A percentile compares a stretch with the other conserved stretches of the same genome.
Conservation (phyloP, 2,329 filamentous ascomycete genomes). For the Monosporascus cannonballus region DNA sequence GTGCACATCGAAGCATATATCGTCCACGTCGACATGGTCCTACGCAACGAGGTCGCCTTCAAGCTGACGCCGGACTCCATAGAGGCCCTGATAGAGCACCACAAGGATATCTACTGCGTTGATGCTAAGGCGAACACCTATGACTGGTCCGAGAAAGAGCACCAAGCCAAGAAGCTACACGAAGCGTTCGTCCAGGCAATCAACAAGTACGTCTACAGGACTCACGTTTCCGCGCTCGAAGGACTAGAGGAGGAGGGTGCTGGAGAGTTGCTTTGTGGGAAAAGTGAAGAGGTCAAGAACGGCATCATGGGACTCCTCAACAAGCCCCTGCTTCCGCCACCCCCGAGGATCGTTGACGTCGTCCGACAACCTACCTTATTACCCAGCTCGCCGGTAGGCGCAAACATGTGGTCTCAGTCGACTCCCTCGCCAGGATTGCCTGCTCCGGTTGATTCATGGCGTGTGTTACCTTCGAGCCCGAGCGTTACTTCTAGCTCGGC, state of each 20-base stretch:
- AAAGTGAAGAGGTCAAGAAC: slow-evolving; percentile 88
- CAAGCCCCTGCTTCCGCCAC: slow-evolving; percentile 76
- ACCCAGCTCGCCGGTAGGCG: slow-evolving; percentile 69
- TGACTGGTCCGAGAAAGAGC: slow-evolving; percentile 94
- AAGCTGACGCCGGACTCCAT: slow-evolving; percentile 96
- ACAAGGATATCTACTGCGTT: slow-evolving; percentile 90
- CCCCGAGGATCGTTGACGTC: slow-evolving; percentile 83
- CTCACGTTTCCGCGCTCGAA: slow-evolving; percentile 81
- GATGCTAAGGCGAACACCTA: slow-evolving; percentile 85
- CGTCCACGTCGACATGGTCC: slow-evolving; percentile 98
- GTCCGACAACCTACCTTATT: slow-evolving; percentile 80
- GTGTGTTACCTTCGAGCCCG: slow-evolving; percentile 82
- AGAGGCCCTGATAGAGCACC: slow-evolving; percentile 86
- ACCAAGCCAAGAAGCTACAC: slow-evolving; percentile 94
- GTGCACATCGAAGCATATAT: slow-evolving; percentile 95
- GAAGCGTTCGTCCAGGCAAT: slow-evolving; percentile 93
- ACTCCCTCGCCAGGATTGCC: slow-evolving; percentile 59
- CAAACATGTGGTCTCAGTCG: slow-evolving; percentile 76
- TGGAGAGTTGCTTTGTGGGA: slow-evolving; percentile 85
- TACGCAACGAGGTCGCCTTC: slow-evolving; percentile 94
- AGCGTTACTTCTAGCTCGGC: slow-evolving; percentile 64
- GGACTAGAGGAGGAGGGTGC: slow-evolving; percentile 94
- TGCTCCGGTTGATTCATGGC: slow-evolving; percentile 79
- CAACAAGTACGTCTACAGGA: slow-evolving; percentile 95
- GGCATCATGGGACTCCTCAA: slow-evolving; percentile 79